Percentiles rank a stretch among this genome's conserved stretches.
Conservation (phyloP, 2,329 filamentous ascomycete species). For the Nakataea oryzae region DNA sequence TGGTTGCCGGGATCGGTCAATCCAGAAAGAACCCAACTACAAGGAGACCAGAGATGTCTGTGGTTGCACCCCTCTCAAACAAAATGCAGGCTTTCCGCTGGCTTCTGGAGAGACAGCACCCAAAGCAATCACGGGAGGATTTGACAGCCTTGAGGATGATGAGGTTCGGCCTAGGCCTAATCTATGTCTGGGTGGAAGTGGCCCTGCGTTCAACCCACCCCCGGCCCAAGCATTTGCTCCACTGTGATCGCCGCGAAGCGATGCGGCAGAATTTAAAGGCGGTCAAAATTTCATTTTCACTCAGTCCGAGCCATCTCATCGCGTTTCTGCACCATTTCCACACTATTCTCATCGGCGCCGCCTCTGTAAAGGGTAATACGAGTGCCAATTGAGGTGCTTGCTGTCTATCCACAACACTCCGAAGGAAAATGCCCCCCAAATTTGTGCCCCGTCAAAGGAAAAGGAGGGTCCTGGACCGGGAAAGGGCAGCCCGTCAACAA, state of each 20-base stretch:
- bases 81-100: too few species aligned
- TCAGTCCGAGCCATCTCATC: not conserved
- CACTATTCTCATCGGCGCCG: not conserved
- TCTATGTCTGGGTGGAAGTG: too few species aligned
- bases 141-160: not conserved
- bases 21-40: too few species aligned
- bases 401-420: not conserved
- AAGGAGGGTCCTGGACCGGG: constrained; percentile 57
- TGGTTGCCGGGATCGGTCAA: not conserved
- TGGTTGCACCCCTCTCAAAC: too few species aligned
- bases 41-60: too few species aligned
- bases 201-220: not conserved
- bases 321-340: not conserved
- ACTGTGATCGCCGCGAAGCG: not conserved
- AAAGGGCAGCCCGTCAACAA: constrained; percentile 30
- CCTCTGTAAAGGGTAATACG: not conserved
- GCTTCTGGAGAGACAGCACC: not conserved
- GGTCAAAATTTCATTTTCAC: constrained; percentile 13
- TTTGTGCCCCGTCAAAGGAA: constrained; percentile 57
- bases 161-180: too few species aligned
- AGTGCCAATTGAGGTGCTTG: not conserved
- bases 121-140: not conserved
- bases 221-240: not conserved
- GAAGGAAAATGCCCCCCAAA: constrained; percentile 15
- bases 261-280: constrained; percentile 8